Conservation (phyloP, 208 protist genomes). For the Porcisia hertigi region DNA sequence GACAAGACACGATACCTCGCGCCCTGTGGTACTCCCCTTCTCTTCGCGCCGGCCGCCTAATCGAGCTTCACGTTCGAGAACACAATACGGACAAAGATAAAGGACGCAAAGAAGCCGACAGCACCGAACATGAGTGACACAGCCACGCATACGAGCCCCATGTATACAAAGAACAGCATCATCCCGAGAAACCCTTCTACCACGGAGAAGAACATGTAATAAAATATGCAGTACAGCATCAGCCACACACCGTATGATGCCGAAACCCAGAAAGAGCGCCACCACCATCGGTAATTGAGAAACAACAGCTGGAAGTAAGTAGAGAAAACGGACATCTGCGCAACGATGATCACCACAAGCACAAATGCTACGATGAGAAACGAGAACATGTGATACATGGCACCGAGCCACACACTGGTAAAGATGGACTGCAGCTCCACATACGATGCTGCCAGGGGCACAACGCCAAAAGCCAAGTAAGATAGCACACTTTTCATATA, state of each 20-base stretch:
- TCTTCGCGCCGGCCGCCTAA: constrained; percentile 5
- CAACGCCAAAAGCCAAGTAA: constrained; percentile 58
- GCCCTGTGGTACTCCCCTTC: neutral
- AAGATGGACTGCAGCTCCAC: constrained; percentile 97
- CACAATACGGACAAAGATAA: constrained; percentile 59
- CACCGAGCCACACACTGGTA: constrained; percentile 83
- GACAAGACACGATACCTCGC: neutral
- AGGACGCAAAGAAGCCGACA: constrained; percentile 52
- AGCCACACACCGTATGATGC: constrained; percentile 87
- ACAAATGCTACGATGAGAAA: constrained; percentile 96
- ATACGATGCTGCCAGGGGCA: constrained; percentile 97
- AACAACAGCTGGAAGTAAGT: constrained; percentile 95
- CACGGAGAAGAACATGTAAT: constrained; percentile 73
- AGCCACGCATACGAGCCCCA: constrained; percentile 39
- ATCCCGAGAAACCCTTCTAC: constrained; percentile 48
- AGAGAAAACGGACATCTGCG: constrained; percentile 94
- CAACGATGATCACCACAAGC: constrained; percentile 91
- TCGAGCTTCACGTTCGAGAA: constrained; percentile 56
- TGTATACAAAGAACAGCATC: constrained; percentile 73
- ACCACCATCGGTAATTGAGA: constrained; percentile 96
- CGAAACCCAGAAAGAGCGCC: constrained; percentile 88
- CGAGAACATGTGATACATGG: constrained; percentile 95
- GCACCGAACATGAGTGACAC: constrained; percentile 52
- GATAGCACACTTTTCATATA: constrained; percentile 39
- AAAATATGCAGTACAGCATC: constrained; percentile 91